Evolutionary conservation across 1,284 basidiomycete genomes (phyloP), one percentile per base, ranked within the genome.

Genomic region (Earliella scabrosa): DNA sequence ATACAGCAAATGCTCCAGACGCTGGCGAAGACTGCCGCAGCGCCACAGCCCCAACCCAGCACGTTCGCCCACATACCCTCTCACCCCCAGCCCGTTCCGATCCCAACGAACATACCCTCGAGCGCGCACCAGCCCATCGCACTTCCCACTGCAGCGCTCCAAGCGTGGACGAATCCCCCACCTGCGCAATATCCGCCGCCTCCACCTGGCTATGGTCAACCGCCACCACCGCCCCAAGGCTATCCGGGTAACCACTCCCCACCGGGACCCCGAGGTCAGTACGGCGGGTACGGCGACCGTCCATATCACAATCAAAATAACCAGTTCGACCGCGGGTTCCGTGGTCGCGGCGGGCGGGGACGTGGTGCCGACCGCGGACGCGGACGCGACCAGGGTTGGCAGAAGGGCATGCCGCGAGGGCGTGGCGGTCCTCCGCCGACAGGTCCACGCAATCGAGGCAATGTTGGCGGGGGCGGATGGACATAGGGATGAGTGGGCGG

Each of bases 381-480:
- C 20, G 69, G 73, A 11, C 66, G 80, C n/a, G 85, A 87, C 63
- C 76, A 82, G 35, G 85, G 85, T 6, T 87, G 86, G 85, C 74
- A 74, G 45, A 67, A 67, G 34, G 57, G 57, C 23, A 29, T 63
- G n/a, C 62, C 63, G 16, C 53, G 68, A n/a, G 68, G 68, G 5
- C 52, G 67, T 10, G 65, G 64, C 16, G 63, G 64, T 5, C 50
- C 51, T 10, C 47, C 40, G n/a, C 50, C 54, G 4, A 59, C 59
- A 34, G 59, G 59, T 14, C 45, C 57, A 23, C 54, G 63, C 4
- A 63, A 62, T 54, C 54, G 64, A 5, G 54, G 54, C 26, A 52
- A 41, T 13, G 56, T 52, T 1, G 48, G 51, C 9, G 68, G 63
- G 8, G 56, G 62, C 20, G 50, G 66, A 29, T 62, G 66, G 59